Conservation (phyloP, 495 filamentous ascomycete species). For the Aspergillus hancockii region DNA sequence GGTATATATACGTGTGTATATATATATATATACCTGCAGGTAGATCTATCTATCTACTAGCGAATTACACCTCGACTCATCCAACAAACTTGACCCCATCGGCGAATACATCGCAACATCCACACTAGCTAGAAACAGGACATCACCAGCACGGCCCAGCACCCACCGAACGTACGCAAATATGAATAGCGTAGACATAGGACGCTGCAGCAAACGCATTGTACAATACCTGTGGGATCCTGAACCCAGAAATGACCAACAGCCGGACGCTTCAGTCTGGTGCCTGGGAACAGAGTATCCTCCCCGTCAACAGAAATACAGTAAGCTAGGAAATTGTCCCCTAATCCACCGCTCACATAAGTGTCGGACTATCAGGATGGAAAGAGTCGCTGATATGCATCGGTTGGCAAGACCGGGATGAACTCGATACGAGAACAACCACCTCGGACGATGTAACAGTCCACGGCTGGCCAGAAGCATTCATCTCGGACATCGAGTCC, state of each 20-base stretch:
- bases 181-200: conserved; percentile 64
- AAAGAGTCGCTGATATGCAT: neutral
- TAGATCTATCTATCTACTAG: neutral
- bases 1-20: neutral
- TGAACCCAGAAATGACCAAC: conserved; percentile 79
- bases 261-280: conserved; percentile 74
- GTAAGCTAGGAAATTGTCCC: conserved; percentile 17
- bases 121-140: neutral
- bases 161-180: conserved; percentile 11
- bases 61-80: neutral
- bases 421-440: conserved; percentile 22
- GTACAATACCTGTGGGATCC: conserved; percentile 96
- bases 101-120: neutral
- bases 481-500: conserved; percentile 91
- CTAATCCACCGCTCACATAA: neutral
- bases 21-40: neutral
- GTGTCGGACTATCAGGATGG: no score
- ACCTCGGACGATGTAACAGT: conserved; percentile 26
- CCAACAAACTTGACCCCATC: neutral
- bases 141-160: neutral
- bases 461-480: conserved; percentile 80
- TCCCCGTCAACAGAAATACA: conserved; percentile 1
- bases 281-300: conserved; percentile 79
- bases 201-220: conserved; percentile 76
- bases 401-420: neutral